phyloP scores from a whole-genome alignment of 164 flowering plant species.

The Buxus sempervirens region DNA sequence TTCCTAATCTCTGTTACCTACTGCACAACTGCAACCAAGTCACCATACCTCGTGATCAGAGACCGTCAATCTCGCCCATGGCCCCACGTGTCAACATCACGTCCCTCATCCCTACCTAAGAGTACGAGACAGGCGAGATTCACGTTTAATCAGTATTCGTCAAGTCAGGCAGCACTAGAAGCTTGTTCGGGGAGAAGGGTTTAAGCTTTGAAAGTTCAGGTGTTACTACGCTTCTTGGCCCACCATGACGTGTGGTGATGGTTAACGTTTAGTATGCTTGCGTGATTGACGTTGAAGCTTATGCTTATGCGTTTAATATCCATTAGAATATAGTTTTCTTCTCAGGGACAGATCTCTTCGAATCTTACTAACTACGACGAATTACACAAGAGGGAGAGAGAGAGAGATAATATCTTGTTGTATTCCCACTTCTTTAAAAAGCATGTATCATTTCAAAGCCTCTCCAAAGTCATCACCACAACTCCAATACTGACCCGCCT shows the following conservation, averaged over 20 bases:
- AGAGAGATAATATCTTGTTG: conserved; percentile 1
- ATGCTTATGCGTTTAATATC: neutral
- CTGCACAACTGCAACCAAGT: conserved; percentile 7
- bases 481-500: conserved; percentile 57
- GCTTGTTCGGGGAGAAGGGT: neutral
- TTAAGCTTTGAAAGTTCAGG: conserved; percentile 30
- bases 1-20: conserved; percentile 3
- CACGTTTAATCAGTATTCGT: conserved; percentile 8
- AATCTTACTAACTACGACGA: conserved; percentile 65
- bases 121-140: conserved; percentile 28
- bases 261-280: conserved; percentile 45
- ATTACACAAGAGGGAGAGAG: conserved; percentile 4
- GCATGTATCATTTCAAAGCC: conserved; percentile 12
- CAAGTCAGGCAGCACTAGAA: conserved; percentile 5
- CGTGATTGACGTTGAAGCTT: conserved; percentile 67
- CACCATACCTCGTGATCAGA: conserved; percentile 4
- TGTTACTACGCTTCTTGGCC: conserved; percentile 34
- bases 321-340: conserved; percentile 2
- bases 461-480: conserved; percentile 57
- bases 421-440: conserved; percentile 30
- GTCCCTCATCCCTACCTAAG: conserved; percentile 21
- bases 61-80: conserved; percentile 5
- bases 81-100: conserved; percentile 32
- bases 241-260: conserved; percentile 48
- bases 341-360: conserved; percentile 42